Base-by-base conservation (phyloP, 257 asterid genomes). In the Plectranthus barbatus region DNA sequence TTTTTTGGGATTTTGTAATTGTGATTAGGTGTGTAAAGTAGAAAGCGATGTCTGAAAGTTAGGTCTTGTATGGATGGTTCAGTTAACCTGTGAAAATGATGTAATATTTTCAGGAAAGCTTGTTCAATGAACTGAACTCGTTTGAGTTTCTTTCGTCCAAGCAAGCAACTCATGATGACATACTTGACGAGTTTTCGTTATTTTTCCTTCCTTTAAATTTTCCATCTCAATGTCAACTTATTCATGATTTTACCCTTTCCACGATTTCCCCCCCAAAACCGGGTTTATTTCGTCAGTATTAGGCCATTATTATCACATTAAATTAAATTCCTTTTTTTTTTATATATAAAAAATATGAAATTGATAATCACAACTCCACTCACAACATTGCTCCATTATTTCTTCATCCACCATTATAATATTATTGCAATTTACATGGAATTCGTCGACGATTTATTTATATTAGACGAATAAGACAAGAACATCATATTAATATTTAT, bases 21-120 rank as follows among this genome's bases (percentile, higher is more conserved):
- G 78, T 75, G 76, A 77, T 76, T 77, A 75, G 81, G 77, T 55
- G 76, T 79, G 84, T 71, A 82, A 77, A 67, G 74, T 83, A 83
- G 91, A 76, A 70, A 71, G 75, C 72, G 82, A 79, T 60, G 74
- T 74, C 23, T 51, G 60, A 41, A 71, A 72, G 74, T 60, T 79
- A 81, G 90, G 80, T 65, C 57, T 41, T 71, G 77, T 68, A 66
- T 62, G 74, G 80, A 66, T 62, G 74, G 80, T 60, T 72, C 67
- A 53, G 68, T 76, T 76, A 67, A 79, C 72, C 72, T 59, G 68
- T 75, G 85, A 78, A 80, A 75, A 79, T 21, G 77, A 83, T 79
- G 88, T 84, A 64, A 71, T 67, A 65, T 74, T 68, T 76, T 46
- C 74, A 68, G 71, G 76, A n/a, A n/a, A n/a, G n/a, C 63, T 75